Conservation (phyloP, 257 asterid species). For the Nicotiana otophora region DNA sequence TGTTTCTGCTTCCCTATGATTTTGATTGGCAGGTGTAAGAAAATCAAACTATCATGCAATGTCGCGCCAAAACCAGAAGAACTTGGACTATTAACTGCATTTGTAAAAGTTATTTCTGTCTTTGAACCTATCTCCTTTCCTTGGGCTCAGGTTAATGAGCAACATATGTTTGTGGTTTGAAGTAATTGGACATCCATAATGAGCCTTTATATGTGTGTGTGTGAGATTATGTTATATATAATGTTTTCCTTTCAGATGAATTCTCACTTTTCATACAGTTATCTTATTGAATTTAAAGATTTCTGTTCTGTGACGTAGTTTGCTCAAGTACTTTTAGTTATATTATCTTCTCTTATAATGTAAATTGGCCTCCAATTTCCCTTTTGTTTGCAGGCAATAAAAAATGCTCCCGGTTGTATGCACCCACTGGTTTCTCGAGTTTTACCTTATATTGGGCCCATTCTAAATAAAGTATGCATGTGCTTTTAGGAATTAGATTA, state of each 20-base stretch:
- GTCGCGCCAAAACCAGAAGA: neutral
- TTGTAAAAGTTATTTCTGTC: neutral
- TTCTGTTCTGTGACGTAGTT: neutral
- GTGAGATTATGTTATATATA: neutral
- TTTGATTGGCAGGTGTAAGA: neutral
- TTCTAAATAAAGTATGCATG: constrained; percentile 67
- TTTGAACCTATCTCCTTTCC: neutral
- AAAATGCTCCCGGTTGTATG: constrained; percentile 86
- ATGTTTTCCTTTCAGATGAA: neutral
- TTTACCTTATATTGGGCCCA: constrained; percentile 70
- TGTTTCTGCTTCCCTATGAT: neutral
- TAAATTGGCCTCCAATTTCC: neutral
- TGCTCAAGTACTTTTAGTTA: neutral
- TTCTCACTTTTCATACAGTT: neutral
- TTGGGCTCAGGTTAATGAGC: neutral
- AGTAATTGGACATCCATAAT: neutral
- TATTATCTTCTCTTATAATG: neutral
- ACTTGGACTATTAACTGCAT: neutral
- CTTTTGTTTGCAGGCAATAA: constrained; percentile 64
- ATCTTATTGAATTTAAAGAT: neutral
- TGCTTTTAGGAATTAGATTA: constrained; percentile 10
- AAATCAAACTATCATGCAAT: neutral
- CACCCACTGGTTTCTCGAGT: constrained; percentile 85
- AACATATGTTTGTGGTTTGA: neutral
- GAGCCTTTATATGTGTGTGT: neutral